Base-by-base conservation (phyloP, 768 basidiomycete species). In the Cystobasidium onofrii region DNA sequence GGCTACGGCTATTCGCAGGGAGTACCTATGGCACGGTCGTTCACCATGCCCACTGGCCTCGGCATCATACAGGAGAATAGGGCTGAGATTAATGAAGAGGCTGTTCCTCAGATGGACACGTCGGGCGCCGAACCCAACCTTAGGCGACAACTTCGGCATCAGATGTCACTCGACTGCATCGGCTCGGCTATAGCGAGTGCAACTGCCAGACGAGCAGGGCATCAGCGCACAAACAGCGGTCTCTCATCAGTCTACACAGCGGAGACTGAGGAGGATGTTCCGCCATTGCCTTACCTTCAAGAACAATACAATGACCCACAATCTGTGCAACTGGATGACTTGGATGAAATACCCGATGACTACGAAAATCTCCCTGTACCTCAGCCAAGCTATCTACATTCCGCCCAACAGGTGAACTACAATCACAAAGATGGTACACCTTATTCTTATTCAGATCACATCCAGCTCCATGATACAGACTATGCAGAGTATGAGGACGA, bases 151-250 rank as follows among this genome's bases (percentile, higher is more conserved):
- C 41, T 79, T 0, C 74, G 73, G 17, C 79, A 78, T 31, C 75
- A 77, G 43, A 78, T 77, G 74, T 78, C 78, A 13, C 74, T 79
- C 12, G 74, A 79, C 29, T 78, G 77, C 73, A 78, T 79, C 69
- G 65, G 74, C 36, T 52, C 74, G 17, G 79, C 78, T 12, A 78
- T 79, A 39, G 78, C 78, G 0, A 75, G 75, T 13, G 77, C 79
- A 1, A 78, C 79, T 0, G 64, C 73, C 31, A 41, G 73, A 4
- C 66, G 73, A 70, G 65, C 27, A 18, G 72, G 69, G 1, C 65
- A 73, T 66, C 44, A 43, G 18, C 46, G 75, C 25, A 75, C 34
- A 10, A 73, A 41, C 25, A 73, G 63, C n/a, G 62, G 31, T 15
- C 15, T 54, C 3, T n/a, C 65, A 27, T 17, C 33, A 15, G 44